phyloP scores from a whole-genome alignment of 768 basidiomycete genomes.

The Lentinula edodes region DNA sequence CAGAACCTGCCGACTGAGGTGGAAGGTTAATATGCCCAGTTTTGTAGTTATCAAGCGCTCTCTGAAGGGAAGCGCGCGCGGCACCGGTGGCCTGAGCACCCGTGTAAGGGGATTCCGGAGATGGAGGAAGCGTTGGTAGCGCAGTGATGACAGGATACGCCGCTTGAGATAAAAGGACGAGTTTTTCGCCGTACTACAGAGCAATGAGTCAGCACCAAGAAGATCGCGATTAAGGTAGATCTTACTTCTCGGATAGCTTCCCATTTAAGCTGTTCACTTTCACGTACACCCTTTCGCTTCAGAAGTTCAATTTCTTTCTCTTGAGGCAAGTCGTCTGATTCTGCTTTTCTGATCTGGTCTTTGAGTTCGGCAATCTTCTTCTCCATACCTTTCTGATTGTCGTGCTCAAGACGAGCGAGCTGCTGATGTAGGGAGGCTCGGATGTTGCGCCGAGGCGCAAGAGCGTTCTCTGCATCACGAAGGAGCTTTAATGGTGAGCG shows the following conservation, averaged over 20 bases:
- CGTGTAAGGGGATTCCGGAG: constrained; percentile 46
- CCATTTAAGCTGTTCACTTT: constrained; percentile 78
- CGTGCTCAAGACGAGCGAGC: constrained; percentile 61
- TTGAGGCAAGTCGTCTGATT: constrained; percentile 54
- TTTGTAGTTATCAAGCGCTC: constrained; percentile 73
- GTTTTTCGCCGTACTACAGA: constrained; percentile 73
- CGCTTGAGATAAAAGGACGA: constrained; percentile 69
- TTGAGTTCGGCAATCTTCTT: constrained; percentile 66
- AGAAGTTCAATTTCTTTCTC: constrained; percentile 70
- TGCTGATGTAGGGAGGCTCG: constrained; percentile 55
- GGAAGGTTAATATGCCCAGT: constrained; percentile 57
- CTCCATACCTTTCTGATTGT: constrained; percentile 58
- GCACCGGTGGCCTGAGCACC: constrained; percentile 61
- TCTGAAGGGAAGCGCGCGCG: constrained; percentile 69
- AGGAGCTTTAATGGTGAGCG: constrained; percentile 66
- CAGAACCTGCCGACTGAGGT: constrained; percentile 37
- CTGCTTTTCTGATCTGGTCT: constrained; percentile 61
- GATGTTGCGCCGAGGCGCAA: constrained; percentile 57
- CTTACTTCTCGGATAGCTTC: constrained; percentile 73
- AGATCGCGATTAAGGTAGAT: constrained; percentile 3
- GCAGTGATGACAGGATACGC: constrained; percentile 55
- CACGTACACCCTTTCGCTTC: constrained; percentile 69
- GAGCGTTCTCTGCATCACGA: constrained; percentile 59
- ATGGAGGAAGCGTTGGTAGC: constrained; percentile 67
- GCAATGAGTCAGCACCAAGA: neutral